phyloP scores from a whole-genome alignment of 148 eudicot genomes.

The Amaranthus palmeri region DNA sequence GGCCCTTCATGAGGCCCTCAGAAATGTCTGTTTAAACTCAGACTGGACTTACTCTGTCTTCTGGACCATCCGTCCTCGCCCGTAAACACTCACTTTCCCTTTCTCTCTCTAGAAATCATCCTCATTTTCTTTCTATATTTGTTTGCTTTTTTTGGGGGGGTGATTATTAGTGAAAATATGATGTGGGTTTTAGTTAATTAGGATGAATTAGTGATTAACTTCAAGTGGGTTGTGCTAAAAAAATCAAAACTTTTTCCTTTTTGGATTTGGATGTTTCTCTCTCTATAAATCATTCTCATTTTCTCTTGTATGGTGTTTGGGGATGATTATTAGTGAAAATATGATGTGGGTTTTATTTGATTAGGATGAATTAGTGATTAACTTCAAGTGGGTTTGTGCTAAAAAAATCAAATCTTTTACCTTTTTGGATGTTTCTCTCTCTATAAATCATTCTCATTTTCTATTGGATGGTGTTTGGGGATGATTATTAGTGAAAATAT shows the following conservation, averaged over 20 bases:
- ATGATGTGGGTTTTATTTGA: constrained; percentile 4
- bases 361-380: background rate
- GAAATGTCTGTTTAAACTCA: constrained; percentile 74
- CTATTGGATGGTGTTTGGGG: background rate
- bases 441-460: background rate
- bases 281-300: background rate
- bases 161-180: background rate
- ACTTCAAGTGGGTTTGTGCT: background rate
- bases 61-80: constrained; percentile 98
- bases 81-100: constrained; percentile 34
- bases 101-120: background rate
- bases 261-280: background rate
- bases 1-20: constrained; percentile 96
- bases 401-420: no score
- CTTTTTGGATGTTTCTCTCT: background rate
- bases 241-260: no score
- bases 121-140: constrained; percentile 2
- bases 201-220: background rate
- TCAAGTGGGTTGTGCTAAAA: background rate
- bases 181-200: constrained; percentile 6
- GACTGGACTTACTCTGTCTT: constrained; percentile 99
- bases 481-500: background rate
- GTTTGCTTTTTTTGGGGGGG: background rate
- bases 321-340: background rate
- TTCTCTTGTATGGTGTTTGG: background rate